Percentiles rank a stretch among this genome's conserved stretches.
Conservation (phyloP, 106 monocot genomes). For the Iris macrosiphon region DNA sequence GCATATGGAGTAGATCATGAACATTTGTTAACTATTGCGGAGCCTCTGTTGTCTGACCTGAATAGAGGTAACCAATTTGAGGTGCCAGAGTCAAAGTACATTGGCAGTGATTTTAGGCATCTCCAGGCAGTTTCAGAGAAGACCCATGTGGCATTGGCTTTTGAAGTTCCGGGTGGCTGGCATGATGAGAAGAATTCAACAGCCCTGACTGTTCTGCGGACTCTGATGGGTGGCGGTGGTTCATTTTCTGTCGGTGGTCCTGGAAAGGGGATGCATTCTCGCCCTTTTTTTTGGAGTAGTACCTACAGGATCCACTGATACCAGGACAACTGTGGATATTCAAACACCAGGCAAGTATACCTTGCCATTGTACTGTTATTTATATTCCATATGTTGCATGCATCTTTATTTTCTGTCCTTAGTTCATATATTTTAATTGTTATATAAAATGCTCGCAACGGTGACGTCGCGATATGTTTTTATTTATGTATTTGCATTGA, state of each 20-base stretch:
- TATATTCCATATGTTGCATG: too few species aligned
- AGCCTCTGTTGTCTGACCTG: slow-evolving; percentile 66
- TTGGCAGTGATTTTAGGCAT: slow-evolving; percentile 66
- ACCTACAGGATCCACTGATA: too few species aligned
- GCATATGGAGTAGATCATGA: slow-evolving; percentile 83
- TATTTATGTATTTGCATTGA: too few species aligned
- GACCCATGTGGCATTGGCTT: slow-evolving; percentile 84
- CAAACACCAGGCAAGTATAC: too few species aligned
- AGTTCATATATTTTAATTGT: too few species aligned
- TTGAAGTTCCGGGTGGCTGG: slow-evolving; percentile 91
- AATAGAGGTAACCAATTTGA: slow-evolving; percentile 20
- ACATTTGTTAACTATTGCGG: slow-evolving; percentile 45
- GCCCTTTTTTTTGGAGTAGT: too few species aligned
- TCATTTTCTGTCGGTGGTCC: slow-evolving; percentile 95
- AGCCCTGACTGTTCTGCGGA: slow-evolving; percentile 54
- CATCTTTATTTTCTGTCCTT: too few species aligned
- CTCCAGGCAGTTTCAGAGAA: slow-evolving; percentile 53
- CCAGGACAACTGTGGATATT: too few species aligned
- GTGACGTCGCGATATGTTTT: too few species aligned
- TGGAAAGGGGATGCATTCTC: slow-evolving; percentile 95
- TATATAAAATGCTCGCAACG: too few species aligned
- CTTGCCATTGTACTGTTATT: too few species aligned
- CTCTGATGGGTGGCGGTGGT: slow-evolving; percentile 88
- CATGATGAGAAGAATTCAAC: slow-evolving; percentile 66
- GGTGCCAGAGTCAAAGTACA: slow-evolving; percentile 54